These are phyloP conservation scores for Juncus inflexus DNA, from an alignment of 176 grass and related monocot species.

Conservation along the genomic window DNA sequence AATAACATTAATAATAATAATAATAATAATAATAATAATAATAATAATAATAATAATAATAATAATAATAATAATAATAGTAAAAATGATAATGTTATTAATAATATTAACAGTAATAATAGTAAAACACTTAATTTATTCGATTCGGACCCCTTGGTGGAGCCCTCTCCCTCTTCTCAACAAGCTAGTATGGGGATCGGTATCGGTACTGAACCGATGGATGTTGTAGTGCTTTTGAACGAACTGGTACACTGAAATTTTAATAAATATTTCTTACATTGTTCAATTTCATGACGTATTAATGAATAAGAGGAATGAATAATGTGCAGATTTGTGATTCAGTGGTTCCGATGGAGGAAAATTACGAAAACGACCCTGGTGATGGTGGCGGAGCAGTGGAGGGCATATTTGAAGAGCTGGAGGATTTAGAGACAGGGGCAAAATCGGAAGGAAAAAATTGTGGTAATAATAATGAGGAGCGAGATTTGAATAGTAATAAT, in stretches of 20 bases:
- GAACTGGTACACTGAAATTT: constrained; percentile 6
- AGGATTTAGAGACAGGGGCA: constrained; percentile 14
- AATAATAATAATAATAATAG: too few species aligned
- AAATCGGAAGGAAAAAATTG: neutral
- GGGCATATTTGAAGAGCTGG: constrained; percentile 38
- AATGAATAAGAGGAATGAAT: constrained; percentile 18
- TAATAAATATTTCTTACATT: neutral
- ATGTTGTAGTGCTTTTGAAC: constrained; percentile 5
- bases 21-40: too few species aligned
- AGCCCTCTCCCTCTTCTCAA: constrained; percentile 1
- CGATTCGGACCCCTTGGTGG: constrained; percentile 10
- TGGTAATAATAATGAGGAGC: constrained; percentile 18
- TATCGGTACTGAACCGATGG: constrained; percentile 18
- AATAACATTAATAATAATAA: too few species aligned
- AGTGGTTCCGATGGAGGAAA: constrained; percentile 7
- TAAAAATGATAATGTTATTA: too few species aligned
- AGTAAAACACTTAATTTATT: neutral
- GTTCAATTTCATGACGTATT: constrained; percentile 37
- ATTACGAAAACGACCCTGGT: constrained; percentile 15
- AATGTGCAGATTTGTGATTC: constrained; percentile 34
- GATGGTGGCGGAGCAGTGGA: constrained; percentile 21
- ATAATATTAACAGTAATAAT: too few species aligned
- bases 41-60: too few species aligned
- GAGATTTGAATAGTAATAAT: constrained; percentile 10
- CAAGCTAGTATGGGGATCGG: neutral